Conservation (phyloP, 2,329 filamentous ascomycete genomes). For the Lasiodiplodia sp. region DNA sequence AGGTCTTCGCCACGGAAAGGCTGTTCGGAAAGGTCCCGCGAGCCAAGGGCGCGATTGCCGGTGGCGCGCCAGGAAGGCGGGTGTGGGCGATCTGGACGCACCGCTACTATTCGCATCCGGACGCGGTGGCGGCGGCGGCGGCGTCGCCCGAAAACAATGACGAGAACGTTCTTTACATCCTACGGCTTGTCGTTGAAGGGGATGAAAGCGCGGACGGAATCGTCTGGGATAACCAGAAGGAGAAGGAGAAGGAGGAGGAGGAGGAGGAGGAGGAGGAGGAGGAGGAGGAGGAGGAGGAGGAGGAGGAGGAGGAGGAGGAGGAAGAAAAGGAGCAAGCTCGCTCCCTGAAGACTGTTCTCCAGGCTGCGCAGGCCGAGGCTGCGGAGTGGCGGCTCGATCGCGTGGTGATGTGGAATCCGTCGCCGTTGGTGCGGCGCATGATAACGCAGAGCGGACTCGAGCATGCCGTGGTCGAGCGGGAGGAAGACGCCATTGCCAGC, state of each 20-base stretch:
- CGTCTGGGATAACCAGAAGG: too few relatives aligned
- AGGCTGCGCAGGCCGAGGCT: conserved; percentile 72
- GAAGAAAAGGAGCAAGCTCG: conserved; percentile 31
- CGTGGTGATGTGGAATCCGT: conserved; percentile 82
- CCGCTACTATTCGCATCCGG: conserved; percentile 40
- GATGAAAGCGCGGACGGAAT: too few relatives aligned
- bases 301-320: neutral
- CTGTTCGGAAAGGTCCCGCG: conserved; percentile 62
- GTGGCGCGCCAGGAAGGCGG: conserved; percentile 53
- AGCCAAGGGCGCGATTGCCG: conserved; percentile 71
- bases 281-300: conserved; percentile 22
- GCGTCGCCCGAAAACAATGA: conserved; percentile 46
- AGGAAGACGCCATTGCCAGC: conserved; percentile 70
- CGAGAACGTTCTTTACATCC: conserved; percentile 68
- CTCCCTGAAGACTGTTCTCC: conserved; percentile 62
- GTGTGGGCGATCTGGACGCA: conserved; percentile 75
- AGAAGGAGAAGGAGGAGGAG: too few relatives aligned
- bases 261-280: too few relatives aligned
- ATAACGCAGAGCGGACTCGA: conserved; percentile 31
- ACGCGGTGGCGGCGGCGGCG: conserved; percentile 52
- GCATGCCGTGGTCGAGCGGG: conserved; percentile 54
- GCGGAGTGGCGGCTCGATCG: conserved; percentile 69
- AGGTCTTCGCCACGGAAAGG: conserved; percentile 73
- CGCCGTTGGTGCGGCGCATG: neutral
- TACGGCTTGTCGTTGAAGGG: conserved; percentile 64